Evolutionary conservation across 805 yeast species (phyloP).

Genomic region (Candida stauntonica): DNA sequence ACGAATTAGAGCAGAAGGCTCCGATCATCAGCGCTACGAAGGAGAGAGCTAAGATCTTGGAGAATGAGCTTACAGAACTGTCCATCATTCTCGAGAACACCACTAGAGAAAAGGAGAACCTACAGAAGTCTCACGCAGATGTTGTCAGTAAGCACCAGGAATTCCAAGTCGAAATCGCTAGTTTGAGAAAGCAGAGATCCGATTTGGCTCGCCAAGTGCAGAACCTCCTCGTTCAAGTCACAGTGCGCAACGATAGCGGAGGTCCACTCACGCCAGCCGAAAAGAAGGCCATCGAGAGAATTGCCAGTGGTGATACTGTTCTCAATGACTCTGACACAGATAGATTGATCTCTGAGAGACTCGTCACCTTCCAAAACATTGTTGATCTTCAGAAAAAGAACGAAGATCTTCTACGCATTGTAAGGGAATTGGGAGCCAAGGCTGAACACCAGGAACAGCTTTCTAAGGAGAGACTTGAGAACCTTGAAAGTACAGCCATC

Average conservation of each 20-base stretch:
- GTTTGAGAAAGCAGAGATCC: slow-evolving; percentile 51
- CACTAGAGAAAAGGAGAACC: slow-evolving; percentile 43
- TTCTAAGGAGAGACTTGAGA: slow-evolving; percentile 32
- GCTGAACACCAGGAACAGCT: slow-evolving; percentile 58
- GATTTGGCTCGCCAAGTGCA: slow-evolving; percentile 87
- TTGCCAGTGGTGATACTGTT: slow-evolving; percentile 34
- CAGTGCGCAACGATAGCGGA: slow-evolving; percentile 50
- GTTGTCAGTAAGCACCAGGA: slow-evolving; percentile 24
- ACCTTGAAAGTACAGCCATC: slow-evolving; percentile 43
- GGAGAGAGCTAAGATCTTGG: slow-evolving; percentile 51
- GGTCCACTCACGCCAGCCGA: slow-evolving; percentile 64
- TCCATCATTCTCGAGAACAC: slow-evolving; percentile 51
- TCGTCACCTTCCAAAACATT: slow-evolving; percentile 65
- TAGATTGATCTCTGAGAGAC: slow-evolving; percentile 61
- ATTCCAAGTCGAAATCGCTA: slow-evolving; percentile 33
- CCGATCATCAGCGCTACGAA: slow-evolving; percentile 70
- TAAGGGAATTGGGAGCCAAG: slow-evolving; percentile 67
- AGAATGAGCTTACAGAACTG: slow-evolving; percentile 52
- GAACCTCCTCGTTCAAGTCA: slow-evolving; percentile 60
- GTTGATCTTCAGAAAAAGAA: slow-evolving; percentile 71
- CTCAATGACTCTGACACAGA: slow-evolving; percentile 62
- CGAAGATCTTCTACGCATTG: slow-evolving; percentile 61
- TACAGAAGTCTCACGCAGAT: slow-evolving; percentile 25
- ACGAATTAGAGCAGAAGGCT: slow-evolving; percentile 72
- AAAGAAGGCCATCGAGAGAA: slow-evolving; percentile 52